Percentiles rank a stretch among this genome's conserved stretches.
Evolutionary conservation across 2,329 filamentous ascomycete species (phyloP).

Genomic region (Hypomyces rosellus): DNA sequence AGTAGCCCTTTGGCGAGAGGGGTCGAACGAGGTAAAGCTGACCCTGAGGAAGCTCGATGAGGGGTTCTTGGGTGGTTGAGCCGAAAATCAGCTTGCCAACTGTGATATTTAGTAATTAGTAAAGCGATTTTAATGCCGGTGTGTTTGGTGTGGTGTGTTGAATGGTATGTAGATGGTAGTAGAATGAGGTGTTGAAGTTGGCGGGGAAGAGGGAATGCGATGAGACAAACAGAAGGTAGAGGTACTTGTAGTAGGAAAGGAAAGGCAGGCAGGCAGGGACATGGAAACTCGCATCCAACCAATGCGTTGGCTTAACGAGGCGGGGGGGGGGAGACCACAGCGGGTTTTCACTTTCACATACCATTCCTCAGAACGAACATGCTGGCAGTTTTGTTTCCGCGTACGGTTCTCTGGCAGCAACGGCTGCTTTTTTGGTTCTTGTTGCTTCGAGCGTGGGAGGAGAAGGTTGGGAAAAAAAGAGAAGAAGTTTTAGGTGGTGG

Average conservation of each 20-base stretch:
- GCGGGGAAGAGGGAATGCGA: not conserved
- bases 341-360: slow-evolving; percentile 22
- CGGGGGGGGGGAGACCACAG: slow-evolving; percentile 3
- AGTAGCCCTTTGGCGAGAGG: slow-evolving; percentile 92
- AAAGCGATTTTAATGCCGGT: not conserved
- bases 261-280: not conserved
- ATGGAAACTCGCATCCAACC: not conserved
- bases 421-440: slow-evolving; percentile 1
- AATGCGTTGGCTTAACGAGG: not conserved
- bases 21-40: slow-evolving; percentile 96
- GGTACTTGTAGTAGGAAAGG: not conserved
- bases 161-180: not conserved
- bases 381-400: slow-evolving; percentile 15
- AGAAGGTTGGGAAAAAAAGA: not conserved
- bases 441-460: not conserved
- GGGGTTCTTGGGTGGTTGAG: slow-evolving; percentile 75
- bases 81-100: slow-evolving; percentile 94
- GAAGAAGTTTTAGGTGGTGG: not conserved
- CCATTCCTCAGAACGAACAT: slow-evolving; percentile 36
- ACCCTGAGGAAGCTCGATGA: slow-evolving; percentile 91
- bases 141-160: not conserved
- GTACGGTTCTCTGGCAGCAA: not conserved
- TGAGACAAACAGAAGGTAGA: not conserved
- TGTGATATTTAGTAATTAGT: slow-evolving; percentile 28
- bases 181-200: not conserved